Conservation (phyloP, 2,329 filamentous ascomycete species). For the Drechslerella coelobrocha region DNA sequence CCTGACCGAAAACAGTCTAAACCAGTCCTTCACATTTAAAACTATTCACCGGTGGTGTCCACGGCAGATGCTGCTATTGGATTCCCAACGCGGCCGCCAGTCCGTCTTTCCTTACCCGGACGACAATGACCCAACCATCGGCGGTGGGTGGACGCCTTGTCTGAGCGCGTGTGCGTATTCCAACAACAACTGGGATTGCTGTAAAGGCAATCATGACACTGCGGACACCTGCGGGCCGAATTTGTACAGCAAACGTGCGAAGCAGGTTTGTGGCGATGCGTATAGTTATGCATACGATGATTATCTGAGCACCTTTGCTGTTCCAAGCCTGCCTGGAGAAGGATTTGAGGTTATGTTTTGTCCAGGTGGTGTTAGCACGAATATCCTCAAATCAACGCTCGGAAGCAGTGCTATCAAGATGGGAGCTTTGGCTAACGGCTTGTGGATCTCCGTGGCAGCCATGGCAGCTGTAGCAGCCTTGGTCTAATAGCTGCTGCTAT, state of each 20-base stretch:
- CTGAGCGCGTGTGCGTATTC: slow-evolving; percentile 76
- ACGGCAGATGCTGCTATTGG: slow-evolving; percentile 74
- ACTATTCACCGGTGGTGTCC: slow-evolving; percentile 76
- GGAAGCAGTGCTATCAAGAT: slow-evolving; percentile 9
- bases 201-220: slow-evolving; percentile 71
- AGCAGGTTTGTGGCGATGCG: slow-evolving; percentile 80
- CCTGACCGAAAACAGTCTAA: slow-evolving; percentile 57
- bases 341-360: slow-evolving; percentile 83
- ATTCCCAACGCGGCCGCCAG: slow-evolving; percentile 69
- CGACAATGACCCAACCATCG: slow-evolving; percentile 71
- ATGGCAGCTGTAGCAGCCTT: slow-evolving; percentile 13
- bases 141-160: slow-evolving; percentile 73
- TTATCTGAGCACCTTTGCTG: slow-evolving; percentile 67
- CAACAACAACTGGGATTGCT: slow-evolving; percentile 73
- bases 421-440: not conserved
- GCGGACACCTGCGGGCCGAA: slow-evolving; percentile 71
- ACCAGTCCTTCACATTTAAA: slow-evolving; percentile 53
- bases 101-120: slow-evolving; percentile 71
- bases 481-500: slow-evolving; percentile 5
- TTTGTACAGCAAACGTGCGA: slow-evolving; percentile 72
- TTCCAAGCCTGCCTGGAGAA: slow-evolving; percentile 66
- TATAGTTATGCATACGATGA: slow-evolving; percentile 77
- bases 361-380: slow-evolving; percentile 60
- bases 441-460: slow-evolving; percentile 12
- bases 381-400: slow-evolving; percentile 30